These are phyloP conservation scores for Voacanga thouarsii DNA, from an alignment of 257 asterid genomes.

Conservation along the genomic window DNA sequence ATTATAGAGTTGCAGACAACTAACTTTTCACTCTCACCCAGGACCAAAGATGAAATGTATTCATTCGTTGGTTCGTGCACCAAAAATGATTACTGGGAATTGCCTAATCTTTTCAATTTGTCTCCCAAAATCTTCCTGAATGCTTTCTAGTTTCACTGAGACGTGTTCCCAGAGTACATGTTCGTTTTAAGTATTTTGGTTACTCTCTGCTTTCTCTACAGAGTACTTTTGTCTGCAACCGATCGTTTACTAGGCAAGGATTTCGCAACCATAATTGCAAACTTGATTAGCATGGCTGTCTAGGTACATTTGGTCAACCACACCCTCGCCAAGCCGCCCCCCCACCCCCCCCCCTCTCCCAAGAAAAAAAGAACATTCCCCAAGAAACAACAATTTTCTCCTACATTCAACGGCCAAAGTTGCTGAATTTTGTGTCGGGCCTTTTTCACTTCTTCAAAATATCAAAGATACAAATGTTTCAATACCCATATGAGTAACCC, in stretches of 20 bases:
- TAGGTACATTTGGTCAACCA: background rate
- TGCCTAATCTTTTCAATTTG: too few relatives aligned
- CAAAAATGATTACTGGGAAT: background rate
- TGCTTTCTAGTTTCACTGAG: too few relatives aligned
- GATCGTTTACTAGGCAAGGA: too few relatives aligned
- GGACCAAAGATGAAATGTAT: background rate
- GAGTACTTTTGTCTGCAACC: too few relatives aligned
- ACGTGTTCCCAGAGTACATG: too few relatives aligned
- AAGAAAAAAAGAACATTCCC: background rate
- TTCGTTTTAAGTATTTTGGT: too few relatives aligned
- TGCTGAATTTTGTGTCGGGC: background rate
- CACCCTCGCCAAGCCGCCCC: too few relatives aligned
- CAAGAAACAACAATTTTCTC: background rate
- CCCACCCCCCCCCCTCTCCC: too few relatives aligned
- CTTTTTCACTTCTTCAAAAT: background rate
- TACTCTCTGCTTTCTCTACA: too few relatives aligned
- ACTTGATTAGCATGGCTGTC: background rate
- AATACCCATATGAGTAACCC: slow-evolving; percentile 71
- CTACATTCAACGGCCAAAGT: background rate
- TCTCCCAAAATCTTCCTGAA: too few relatives aligned
- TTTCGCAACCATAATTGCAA: background rate
- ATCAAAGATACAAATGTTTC: slow-evolving; percentile 4
- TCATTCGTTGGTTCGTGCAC: background rate
- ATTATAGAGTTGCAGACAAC: background rate
- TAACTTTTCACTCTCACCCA: too few relatives aligned